phyloP scores from a whole-genome alignment of 2,329 filamentous ascomycete genomes.

The Talaromyces atroroseus region DNA sequence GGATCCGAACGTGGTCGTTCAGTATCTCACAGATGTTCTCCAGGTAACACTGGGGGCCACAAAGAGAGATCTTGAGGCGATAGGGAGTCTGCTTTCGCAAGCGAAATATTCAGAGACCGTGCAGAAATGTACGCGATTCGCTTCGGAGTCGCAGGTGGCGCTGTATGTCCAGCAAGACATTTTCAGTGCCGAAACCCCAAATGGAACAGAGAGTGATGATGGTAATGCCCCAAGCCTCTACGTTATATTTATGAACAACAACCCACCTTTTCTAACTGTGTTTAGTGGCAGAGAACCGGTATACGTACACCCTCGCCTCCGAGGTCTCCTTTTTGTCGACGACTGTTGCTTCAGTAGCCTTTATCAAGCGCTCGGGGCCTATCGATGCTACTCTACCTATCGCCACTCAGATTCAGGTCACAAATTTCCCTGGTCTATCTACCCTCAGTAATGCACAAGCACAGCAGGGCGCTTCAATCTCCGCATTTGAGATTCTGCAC shows the following conservation, averaged over 20 bases:
- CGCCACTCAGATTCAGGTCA: constrained; percentile 82
- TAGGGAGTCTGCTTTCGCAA: constrained; percentile 76
- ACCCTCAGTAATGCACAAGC: constrained; percentile 61
- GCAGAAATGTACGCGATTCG: constrained; percentile 82
- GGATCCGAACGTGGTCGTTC: constrained; percentile 64
- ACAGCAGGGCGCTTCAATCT: constrained; percentile 66
- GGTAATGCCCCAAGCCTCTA: constrained; percentile 37
- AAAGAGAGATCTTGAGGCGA: constrained; percentile 69
- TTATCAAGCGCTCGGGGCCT: constrained; percentile 83
- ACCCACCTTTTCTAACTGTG: neutral
- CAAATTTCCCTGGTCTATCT: constrained; percentile 80
- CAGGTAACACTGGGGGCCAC: constrained; percentile 69
- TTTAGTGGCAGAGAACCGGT: constrained; percentile 37
- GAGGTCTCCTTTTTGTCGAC: constrained; percentile 71
- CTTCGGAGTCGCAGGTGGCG: constrained; percentile 77
- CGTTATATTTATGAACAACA: neutral
- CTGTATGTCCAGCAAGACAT: constrained; percentile 84
- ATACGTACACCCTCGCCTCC: constrained; percentile 72
- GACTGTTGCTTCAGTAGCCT: constrained; percentile 79
- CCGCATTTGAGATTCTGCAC: constrained; percentile 88
- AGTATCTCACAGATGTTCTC: constrained; percentile 66
- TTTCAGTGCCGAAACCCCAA: constrained; percentile 48
- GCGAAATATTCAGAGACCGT: constrained; percentile 70
- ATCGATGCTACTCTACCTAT: constrained; percentile 80
- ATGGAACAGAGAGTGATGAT: constrained; percentile 32